phyloP scores from a whole-genome alignment of 2,329 filamentous ascomycete genomes.

The Aspergillus transmontanensis region DNA sequence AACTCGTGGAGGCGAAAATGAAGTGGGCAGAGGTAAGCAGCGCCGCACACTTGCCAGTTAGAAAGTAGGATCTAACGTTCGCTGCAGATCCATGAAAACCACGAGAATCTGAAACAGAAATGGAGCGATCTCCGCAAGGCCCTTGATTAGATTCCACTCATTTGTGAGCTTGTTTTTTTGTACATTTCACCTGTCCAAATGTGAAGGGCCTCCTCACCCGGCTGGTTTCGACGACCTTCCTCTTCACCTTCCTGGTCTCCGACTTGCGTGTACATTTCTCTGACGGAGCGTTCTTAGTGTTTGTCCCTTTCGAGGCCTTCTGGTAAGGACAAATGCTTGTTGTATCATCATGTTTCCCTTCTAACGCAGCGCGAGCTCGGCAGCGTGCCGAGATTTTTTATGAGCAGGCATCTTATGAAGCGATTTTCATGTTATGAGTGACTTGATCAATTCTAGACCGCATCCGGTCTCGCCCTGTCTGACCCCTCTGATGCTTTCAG shows the following conservation, averaged over 20 bases:
- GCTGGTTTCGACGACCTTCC: background rate
- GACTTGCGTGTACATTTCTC: conserved; percentile 19
- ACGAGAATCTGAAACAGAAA: conserved; percentile 74
- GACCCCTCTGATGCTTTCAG: background rate
- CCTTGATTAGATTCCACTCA: conserved; percentile 42
- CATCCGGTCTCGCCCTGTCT: background rate
- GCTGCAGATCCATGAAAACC: conserved; percentile 65
- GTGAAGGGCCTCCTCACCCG: background rate
- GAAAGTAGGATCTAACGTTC: conserved; percentile 11
- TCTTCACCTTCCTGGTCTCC: background rate
- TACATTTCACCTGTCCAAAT: conserved; percentile 3
- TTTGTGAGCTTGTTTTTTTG: background rate
- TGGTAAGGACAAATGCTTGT: conserved; percentile 17
- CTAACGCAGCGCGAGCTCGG: conserved; percentile 11
- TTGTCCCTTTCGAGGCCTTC: conserved; percentile 16
- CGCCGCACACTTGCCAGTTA: background rate
- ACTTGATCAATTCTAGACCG: conserved; percentile 3
- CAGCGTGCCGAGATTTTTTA: conserved; percentile 8
- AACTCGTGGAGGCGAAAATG: conserved; percentile 93
- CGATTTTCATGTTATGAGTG: conserved; percentile 13
- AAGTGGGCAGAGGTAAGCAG: conserved; percentile 82
- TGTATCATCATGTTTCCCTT: conserved; percentile 24
- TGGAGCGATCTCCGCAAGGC: conserved; percentile 72
- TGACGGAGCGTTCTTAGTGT: conserved; percentile 7
- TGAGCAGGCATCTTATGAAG: conserved; percentile 16